phyloP scores from a whole-genome alignment of 352 stramenopile species.

The Blastocystis sp. region DNA sequence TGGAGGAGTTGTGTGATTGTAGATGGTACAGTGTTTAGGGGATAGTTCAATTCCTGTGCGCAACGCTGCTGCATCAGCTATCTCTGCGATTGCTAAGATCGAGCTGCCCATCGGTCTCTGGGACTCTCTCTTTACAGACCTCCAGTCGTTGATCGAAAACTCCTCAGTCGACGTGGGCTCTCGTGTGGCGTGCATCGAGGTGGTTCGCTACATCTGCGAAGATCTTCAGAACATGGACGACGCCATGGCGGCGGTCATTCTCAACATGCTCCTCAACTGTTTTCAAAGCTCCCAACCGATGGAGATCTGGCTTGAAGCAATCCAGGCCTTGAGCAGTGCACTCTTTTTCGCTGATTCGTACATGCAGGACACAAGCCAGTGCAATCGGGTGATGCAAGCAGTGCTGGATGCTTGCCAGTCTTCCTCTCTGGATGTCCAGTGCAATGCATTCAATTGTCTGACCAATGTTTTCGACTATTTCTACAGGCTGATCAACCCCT shows the following conservation, averaged over 20 bases:
- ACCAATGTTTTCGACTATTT: slow-evolving; percentile 9
- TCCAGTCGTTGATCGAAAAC: background rate
- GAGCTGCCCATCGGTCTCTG: slow-evolving; percentile 41
- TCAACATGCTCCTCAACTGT: background rate
- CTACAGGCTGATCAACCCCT: background rate
- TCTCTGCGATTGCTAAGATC: slow-evolving; percentile 56
- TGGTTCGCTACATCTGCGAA: slow-evolving; percentile 51
- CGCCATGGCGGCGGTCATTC: background rate
- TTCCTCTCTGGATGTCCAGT: background rate
- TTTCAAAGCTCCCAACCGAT: background rate
- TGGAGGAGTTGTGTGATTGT: background rate
- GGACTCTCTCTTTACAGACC: background rate
- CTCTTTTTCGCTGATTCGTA: background rate
- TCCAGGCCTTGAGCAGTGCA: background rate
- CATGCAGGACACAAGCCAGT: background rate
- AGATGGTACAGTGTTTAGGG: slow-evolving; percentile 4
- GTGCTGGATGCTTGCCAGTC: background rate
- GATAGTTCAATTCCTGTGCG: background rate
- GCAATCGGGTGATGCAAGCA: background rate
- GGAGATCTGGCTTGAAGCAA: background rate
- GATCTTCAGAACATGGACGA: background rate
- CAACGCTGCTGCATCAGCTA: slow-evolving; percentile 28
- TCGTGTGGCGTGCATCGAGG: slow-evolving; percentile 8
- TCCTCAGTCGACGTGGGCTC: background rate
- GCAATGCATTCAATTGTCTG: background rate